Evolutionary conservation across 2,329 filamentous ascomycete genomes (phyloP), one percentile per base, ranked within the genome.

Genomic region (Cercospora sp.): DNA sequence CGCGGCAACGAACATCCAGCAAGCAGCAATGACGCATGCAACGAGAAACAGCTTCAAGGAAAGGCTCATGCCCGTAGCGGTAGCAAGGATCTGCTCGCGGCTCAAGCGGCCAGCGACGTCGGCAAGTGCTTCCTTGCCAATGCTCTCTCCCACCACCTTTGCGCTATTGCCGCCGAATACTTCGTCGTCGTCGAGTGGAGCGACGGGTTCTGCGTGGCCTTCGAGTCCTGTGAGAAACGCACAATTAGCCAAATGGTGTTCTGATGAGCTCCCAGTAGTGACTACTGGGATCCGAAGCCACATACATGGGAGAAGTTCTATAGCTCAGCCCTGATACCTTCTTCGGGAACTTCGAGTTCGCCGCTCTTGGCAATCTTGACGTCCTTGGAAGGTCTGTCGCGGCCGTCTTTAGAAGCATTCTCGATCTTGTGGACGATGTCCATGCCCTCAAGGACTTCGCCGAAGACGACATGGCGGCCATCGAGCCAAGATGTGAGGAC

Each of bases 271-370:
- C 57, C 64, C 64, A 53, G 64, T 55, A 61, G 57, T 61, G 63
- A 61, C 63, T 66, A 55, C 58, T 57, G 43, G 21, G 55, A 16
- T 43, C 24, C 28, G 57, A 53, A 60, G 55, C 40, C 30, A 53
- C 55, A 28, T 59, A 59, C 28, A 53, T 59, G 63, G 63, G 40
- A 57, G 45, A 28, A 53, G 73, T 83, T 84, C 87, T 90, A 95
- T 82, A 95, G 91, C 84, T 95, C 92, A 83, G 90, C 87, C 84
- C 93, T 91, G 85, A 93, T 94, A 95, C 92, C 92, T 95, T 95
- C 92, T 85, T 88, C 85, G 80, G 91, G 90, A 74, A 94, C 90
- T 80, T 90, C 87, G 76, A 95, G 84, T 86, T 94, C 91, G 81
- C 92, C 92, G 82, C 90, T 92, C 87, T 93, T 92, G 80, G 81